Evolutionary conservation across 768 basidiomycete genomes (phyloP), one percentile per base, ranked within the genome.

Genomic region (Cyclocybe aegerita): DNA sequence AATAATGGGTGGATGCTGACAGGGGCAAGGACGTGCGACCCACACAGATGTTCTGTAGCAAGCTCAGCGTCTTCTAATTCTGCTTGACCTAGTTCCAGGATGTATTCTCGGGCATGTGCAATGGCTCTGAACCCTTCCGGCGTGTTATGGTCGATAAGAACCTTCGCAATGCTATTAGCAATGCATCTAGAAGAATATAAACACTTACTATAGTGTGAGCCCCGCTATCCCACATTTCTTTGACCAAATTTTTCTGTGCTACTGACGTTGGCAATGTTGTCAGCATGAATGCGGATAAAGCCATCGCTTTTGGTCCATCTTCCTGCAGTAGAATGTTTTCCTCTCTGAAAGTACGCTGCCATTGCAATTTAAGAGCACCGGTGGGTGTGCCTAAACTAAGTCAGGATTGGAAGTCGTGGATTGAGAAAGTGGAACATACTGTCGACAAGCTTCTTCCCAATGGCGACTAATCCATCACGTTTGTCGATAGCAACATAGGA

Each of bases 201-300:
- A 23, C n/a, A 55, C 52, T 37, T 37, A 94, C 90, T 42, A 97
- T 83, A 16, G 83, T 80, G 61, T 88, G 82, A 15, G 93, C 93
- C 39, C 91, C 93, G 59, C 91, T 92, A 40, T 89, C 79, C 94
- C 94, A 98, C 77, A 98, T 89, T 59, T 90, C 83, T 61, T 86
- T 83, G 23, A 95, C 76, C 39, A 93, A 62, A 2, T 75, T 70
- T 68, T 83, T 86, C 52, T 87, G 78, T 7, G 82, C 78, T 12
- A 83, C 58, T 36, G 81, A 65, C 2, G 78, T 82, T 4, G 83
- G 71, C 12, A 93, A 71, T 14, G 89, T 80, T n/a, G 89, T 85
- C 1, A 99, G 71, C 63, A 85, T 76, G 70, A 97, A 98, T 1
- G 94, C 88, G 12, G 90, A 92, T 30, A 99, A 62, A 1, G 90